Base-by-base conservation (phyloP, 2,329 filamentous ascomycete genomes). In the Penicillium sp. region DNA sequence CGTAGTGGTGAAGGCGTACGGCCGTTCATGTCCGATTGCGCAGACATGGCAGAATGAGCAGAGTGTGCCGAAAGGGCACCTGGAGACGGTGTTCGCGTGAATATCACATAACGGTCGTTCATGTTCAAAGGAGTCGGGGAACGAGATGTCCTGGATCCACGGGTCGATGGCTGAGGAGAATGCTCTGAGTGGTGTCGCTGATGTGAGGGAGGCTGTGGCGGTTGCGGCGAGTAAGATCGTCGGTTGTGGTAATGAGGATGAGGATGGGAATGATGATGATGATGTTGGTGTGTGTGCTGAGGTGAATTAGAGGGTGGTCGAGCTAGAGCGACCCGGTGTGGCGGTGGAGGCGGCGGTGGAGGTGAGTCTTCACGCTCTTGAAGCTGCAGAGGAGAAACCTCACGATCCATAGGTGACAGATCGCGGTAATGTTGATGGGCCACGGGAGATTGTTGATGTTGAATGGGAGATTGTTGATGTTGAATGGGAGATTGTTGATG, bases 1-100 rank as follows among this genome's bases (percentile, higher is more conserved):
- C 93, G 80, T 3, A 98, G 73, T 0, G 93, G 93, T 2, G 93
- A 97, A 1, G 93, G 93, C 0, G 93, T 98, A 66, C 88, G 74
- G 1, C 82, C 83, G 39, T 77, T 80, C 35, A 75, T 73, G 39
- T 77, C 81, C 2, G 88, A 90, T 4, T 82, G 67, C 9, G 45
- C 56, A 0, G 57, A 60, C 11, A 46, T 38, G 11, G 45, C 54
- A 9, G 54, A 56, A 27, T 52, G 32, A 32, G 40, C 50, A 4
- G 57, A 59, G 39, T 50, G 56, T 11, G 51, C 47, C 9, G 57
- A 60, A n/a, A 43, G 45, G 9, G 68, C 66, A 11, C 61, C 65
- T 8, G 76, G 74, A 7, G 78, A 80, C 5, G 75, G 73, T 8
- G 71, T 74, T 54, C 76, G 65, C 18, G 68, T 58, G 26, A 70